Evolutionary conservation across 305 asterid species (phyloP), one percentile per base, ranked within the genome.

Genomic region (Fraxinus sp.): DNA sequence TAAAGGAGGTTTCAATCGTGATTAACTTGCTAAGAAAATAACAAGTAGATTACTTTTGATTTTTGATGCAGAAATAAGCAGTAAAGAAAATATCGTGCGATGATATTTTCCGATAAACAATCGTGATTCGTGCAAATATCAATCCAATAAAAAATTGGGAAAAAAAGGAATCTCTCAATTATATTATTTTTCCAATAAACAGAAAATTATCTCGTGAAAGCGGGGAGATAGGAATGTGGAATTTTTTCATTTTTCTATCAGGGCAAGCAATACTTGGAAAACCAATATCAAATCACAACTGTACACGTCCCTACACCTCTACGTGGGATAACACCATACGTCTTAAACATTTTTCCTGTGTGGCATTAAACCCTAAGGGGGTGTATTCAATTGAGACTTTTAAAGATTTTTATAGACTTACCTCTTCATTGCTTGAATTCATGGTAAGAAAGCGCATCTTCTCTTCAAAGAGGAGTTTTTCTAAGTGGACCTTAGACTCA

Each of bases 241-340:
- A 44, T 2, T 44, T 44, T 44, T 44, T 44, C 52, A 44, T 11
- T 44, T 44, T 44, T 44, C 52, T 8, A 41, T 11, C 16, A 41
- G 52, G 52, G 52, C 52, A 10, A 9, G 57, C 57, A 46, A 46
- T 0, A 3, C 57, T 13, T 46, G 18, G 59, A 57, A 5, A 57
- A 18, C 49, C 62, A 18, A 16, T 13, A 14, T n/a, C 89, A 87
- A 87, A 71, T 87, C 28, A 8, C 0, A 79, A 10, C 0, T 3
- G 7, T 8, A 72, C 86, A 77, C 85, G 83, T 84, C 44, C 75
- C 5, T 74, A 55, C 10, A 1, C 0, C 0, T 62, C 83, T 83
- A 87, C 85, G 85, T 82, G 87, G 83, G 55, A 57, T 2, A 49
- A 64, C 32, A 0, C 7, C 2, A 84, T 87, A 84, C 68, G 89